Conservation (phyloP, 352 stramenopile genomes). For the Globisporangium alternatum region DNA sequence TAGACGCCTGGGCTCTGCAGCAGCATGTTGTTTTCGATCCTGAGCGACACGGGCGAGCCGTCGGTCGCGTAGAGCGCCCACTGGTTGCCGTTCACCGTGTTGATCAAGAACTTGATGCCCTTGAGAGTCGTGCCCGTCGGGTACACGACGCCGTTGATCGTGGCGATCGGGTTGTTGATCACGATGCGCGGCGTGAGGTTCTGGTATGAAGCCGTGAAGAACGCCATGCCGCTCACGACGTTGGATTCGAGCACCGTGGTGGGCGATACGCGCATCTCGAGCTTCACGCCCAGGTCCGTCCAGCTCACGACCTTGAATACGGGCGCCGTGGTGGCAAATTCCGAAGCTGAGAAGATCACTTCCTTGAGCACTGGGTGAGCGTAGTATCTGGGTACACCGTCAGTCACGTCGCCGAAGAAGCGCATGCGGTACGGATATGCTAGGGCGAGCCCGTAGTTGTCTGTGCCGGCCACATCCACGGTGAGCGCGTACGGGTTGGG, state of each 20-base stretch:
- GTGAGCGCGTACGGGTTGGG: conserved; percentile 63
- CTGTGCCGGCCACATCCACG: conserved; percentile 33
- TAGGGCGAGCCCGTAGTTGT: conserved; percentile 46
- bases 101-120: conserved; percentile 46
- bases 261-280: conserved; percentile 34
- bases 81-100: conserved; percentile 44
- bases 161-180: conserved; percentile 47
- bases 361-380: conserved; percentile 61
- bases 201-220: conserved; percentile 55
- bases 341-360: conserved; percentile 49
- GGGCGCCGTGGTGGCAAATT: conserved; percentile 42
- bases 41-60: conserved; percentile 29
- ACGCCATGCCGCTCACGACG: conserved; percentile 75
- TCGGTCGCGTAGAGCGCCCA: conserved; percentile 59
- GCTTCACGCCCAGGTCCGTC: conserved; percentile 61
- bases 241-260: conserved; percentile 35
- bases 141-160: conserved; percentile 43
- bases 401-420: conserved; percentile 49
- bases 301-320: conserved; percentile 55
- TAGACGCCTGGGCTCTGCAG: conserved; percentile 32
- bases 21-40: conserved; percentile 43
- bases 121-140: conserved; percentile 26
- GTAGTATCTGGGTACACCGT: conserved; percentile 50
- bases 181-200: conserved; percentile 48
- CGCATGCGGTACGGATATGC: conserved; percentile 69